These are phyloP conservation scores for Ramularia collo-cygni DNA, from an alignment of 2,329 filamentous ascomycete species.

Conservation along the genomic window DNA sequence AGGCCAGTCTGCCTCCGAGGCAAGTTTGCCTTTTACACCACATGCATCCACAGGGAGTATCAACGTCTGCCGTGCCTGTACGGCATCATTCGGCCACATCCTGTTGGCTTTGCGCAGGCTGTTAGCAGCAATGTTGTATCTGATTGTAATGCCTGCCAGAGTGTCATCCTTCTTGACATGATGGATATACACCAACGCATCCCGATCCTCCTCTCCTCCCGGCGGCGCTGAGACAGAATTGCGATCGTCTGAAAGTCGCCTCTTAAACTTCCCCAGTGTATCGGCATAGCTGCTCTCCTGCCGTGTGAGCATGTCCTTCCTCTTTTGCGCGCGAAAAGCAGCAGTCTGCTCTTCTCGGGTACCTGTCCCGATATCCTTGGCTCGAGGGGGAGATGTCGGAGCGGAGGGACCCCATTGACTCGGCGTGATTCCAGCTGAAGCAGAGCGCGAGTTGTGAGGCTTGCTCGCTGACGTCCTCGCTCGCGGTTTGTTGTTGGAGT, in stretches of 20 bases:
- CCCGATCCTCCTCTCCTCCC: slow-evolving; percentile 56
- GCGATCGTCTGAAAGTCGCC: slow-evolving; percentile 61
- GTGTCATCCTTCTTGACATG: slow-evolving; percentile 77
- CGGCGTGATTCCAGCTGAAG: slow-evolving; percentile 33
- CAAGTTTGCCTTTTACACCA: slow-evolving; percentile 65
- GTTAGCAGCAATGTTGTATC: slow-evolving; percentile 79
- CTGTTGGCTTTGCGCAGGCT: slow-evolving; percentile 81
- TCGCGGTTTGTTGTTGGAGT: slow-evolving; percentile 17
- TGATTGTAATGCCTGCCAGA: slow-evolving; percentile 82
- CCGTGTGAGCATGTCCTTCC: slow-evolving; percentile 39
- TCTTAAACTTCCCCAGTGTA: slow-evolving; percentile 49
- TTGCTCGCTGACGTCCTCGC: slow-evolving; percentile 27
- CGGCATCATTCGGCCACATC: slow-evolving; percentile 88
- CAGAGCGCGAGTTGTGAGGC: slow-evolving; percentile 9
- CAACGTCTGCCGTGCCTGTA: slow-evolving; percentile 75
- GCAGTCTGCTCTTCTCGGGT: slow-evolving; percentile 41
- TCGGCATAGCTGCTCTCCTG: slow-evolving; percentile 36
- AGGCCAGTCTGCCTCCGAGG: slow-evolving; percentile 31
- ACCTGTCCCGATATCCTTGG: slow-evolving; percentile 37
- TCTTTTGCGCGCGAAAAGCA: slow-evolving; percentile 43
- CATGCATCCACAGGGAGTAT: slow-evolving; percentile 86
- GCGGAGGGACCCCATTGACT: slow-evolving; percentile 42
- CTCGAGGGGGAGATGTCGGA: slow-evolving; percentile 29
- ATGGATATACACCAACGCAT: slow-evolving; percentile 86
- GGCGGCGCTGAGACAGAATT: slow-evolving; percentile 42